Conservation (phyloP, 2,329 filamentous ascomycete genomes). For the Fusarium sp. region DNA sequence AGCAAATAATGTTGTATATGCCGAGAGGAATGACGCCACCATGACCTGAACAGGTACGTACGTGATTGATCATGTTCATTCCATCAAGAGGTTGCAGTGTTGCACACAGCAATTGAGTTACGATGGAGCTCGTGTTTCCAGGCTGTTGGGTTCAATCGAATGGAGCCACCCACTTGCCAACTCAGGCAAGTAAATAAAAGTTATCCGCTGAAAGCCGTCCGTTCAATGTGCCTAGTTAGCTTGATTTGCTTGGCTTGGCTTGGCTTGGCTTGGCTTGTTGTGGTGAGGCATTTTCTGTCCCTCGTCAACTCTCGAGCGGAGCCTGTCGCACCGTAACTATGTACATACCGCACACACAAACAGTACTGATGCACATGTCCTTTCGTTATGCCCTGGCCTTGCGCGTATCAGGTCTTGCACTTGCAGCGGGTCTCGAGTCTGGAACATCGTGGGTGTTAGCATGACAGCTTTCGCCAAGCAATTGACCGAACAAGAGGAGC, state of each 20-base stretch:
- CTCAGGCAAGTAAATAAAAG: conserved; percentile 20
- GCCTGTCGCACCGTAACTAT: conserved; percentile 28
- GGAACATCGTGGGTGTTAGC: conserved; percentile 32
- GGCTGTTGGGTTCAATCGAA: conserved; percentile 27
- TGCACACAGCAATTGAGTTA: conserved; percentile 3
- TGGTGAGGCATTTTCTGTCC: conserved; percentile 44
- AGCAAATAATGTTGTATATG: conserved; percentile 3
- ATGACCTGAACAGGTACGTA: conserved; percentile 10
- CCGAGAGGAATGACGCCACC: conserved; percentile 39
- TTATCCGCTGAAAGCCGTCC: conserved; percentile 33
- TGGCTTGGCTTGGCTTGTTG: conserved; percentile 8
- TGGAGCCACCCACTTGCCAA: conserved; percentile 23
- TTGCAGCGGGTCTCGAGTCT: conserved; percentile 40
- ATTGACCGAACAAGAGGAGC: conserved; percentile 33
- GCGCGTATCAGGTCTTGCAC: conserved; percentile 27
- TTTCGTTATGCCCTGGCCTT: conserved; percentile 5
- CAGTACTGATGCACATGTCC: conserved; percentile 7
- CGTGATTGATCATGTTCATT: neutral
- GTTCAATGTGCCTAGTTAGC: conserved; percentile 10
- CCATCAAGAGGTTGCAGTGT: neutral
- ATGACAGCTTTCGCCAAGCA: conserved; percentile 37
- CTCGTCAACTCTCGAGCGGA: conserved; percentile 28
- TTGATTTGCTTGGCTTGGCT: conserved; percentile 9
- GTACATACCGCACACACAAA: conserved; percentile 2
- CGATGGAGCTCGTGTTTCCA: conserved; percentile 21